Percentiles rank a stretch among this genome's conserved stretches.
Evolutionary conservation across 164 flowering plant species (phyloP).

Genomic region (Litsea cubeba): DNA sequence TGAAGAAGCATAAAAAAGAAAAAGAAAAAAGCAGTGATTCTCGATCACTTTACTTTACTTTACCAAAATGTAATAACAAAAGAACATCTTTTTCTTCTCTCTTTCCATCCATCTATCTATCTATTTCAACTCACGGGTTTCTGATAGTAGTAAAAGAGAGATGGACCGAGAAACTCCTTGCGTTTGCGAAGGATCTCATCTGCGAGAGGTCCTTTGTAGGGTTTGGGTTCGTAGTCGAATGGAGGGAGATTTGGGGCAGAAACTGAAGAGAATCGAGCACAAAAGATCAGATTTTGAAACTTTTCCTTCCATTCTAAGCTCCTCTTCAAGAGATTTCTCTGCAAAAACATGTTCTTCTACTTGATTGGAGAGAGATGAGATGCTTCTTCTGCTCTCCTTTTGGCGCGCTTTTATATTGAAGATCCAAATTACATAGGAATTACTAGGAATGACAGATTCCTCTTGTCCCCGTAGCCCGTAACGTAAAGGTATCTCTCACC

Average conservation of each 20-base stretch:
- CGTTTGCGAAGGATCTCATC: conserved; percentile 73
- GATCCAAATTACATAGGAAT: too few relatives aligned
- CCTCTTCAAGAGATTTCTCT: conserved; percentile 24
- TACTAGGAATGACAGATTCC: too few relatives aligned
- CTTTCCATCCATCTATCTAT: not conserved
- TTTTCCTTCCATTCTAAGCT: conserved; percentile 14
- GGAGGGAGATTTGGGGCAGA: conserved; percentile 62
- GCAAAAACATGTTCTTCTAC: conserved; percentile 6
- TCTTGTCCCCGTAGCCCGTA: too few relatives aligned
- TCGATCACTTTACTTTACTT: too few relatives aligned
- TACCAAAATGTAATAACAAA: too few relatives aligned
- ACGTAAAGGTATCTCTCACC: too few relatives aligned
- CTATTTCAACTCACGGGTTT: conserved; percentile 56
- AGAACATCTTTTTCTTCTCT: not conserved
- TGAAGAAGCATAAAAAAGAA: too few relatives aligned
- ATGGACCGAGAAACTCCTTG: conserved; percentile 78
- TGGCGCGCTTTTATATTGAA: too few relatives aligned
- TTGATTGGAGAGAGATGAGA: too few relatives aligned
- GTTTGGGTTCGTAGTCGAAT: conserved; percentile 69
- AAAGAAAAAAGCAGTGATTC: too few relatives aligned
- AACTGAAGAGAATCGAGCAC: conserved; percentile 25
- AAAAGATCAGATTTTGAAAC: conserved; percentile 2
- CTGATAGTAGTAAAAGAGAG: conserved; percentile 77
- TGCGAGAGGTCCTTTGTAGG: conserved; percentile 61
- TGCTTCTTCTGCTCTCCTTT: too few relatives aligned